Evolutionary conservation across 176 grass and related monocot species (phyloP).

Genomic region (Triticum aestivum): IWGSC_CS_RefSeq_v2.1 NC_057813.1:543359913-543360412

Average conservation of each 20-base stretch:
- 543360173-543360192: neutral
- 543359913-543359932: neutral
- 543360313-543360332: neutral
- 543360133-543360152: neutral
- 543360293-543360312: neutral
- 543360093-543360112: neutral
- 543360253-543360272: neutral
- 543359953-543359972: neutral
- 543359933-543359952: neutral
- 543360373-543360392: neutral
- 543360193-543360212: neutral
- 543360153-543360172: neutral
- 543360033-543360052: neutral
- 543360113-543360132: neutral
- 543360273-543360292: neutral
- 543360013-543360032: neutral
- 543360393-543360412: constrained; percentile 1
- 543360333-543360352: neutral
- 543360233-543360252: neutral
- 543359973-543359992: neutral
- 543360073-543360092: neutral
- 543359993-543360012: neutral
- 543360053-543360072: constrained; percentile 1
- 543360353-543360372: neutral
- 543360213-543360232: neutral